These are phyloP conservation scores for Penicillium olsonii DNA, from an alignment of 2,329 filamentous ascomycete genomes.

Conservation along the genomic window DNA sequence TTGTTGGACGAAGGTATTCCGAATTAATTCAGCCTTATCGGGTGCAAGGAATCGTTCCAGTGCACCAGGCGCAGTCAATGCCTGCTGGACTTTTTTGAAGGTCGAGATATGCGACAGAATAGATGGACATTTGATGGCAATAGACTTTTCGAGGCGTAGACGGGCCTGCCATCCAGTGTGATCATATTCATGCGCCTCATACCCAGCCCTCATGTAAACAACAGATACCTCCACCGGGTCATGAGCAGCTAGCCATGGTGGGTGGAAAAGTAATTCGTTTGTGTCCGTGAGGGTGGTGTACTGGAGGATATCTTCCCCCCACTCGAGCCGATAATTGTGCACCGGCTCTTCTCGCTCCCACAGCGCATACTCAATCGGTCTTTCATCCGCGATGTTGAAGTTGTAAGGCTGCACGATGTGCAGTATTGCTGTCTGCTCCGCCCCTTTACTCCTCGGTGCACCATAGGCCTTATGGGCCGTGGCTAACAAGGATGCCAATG, in stretches of 20 bases:
- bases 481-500: slow-evolving; percentile 33
- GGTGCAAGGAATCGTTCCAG: slow-evolving; percentile 37
- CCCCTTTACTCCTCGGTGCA: slow-evolving; percentile 11
- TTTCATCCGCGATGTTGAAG: slow-evolving; percentile 49
- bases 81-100: slow-evolving; percentile 49
- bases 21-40: slow-evolving; percentile 29
- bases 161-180: slow-evolving; percentile 31
- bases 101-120: slow-evolving; percentile 45
- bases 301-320: slow-evolving; percentile 32
- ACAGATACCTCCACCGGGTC: slow-evolving; percentile 43
- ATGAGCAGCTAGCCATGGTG: slow-evolving; percentile 17
- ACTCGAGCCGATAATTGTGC: slow-evolving; percentile 41
- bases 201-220: slow-evolving; percentile 48
- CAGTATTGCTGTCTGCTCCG: slow-evolving; percentile 37
- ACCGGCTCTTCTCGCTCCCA: slow-evolving; percentile 35
- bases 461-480: slow-evolving; percentile 39
- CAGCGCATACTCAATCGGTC: slow-evolving; percentile 48
- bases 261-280: slow-evolving; percentile 41
- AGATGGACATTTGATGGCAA: slow-evolving; percentile 49
- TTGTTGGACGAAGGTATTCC: slow-evolving; percentile 41
- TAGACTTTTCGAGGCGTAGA: slow-evolving; percentile 39
- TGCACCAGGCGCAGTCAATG: slow-evolving; percentile 34
- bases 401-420: slow-evolving; percentile 49
- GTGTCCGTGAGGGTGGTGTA: slow-evolving; percentile 32
- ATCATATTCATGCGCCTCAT: slow-evolving; percentile 44